Conservation (phyloP, 495 filamentous ascomycete genomes). For the Xeromyces bisporus region DNA sequence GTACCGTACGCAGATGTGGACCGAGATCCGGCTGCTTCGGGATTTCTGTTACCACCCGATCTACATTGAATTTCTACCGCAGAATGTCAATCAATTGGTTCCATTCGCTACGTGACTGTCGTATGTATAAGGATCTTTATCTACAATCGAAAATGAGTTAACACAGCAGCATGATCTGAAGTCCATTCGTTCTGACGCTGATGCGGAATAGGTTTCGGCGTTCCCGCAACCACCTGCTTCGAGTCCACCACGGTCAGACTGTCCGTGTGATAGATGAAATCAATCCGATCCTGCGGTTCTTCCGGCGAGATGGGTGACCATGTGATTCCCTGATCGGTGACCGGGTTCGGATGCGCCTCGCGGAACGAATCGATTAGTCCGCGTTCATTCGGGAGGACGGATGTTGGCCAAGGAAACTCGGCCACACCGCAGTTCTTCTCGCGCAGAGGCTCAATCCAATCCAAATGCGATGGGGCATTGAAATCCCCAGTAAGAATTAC, state of each 20-base stretch:
- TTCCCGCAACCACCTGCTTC: background rate
- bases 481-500: background rate
- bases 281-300: background rate
- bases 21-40: no score
- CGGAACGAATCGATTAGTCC: background rate
- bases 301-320: background rate
- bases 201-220: background rate
- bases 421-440: background rate
- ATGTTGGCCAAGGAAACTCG: background rate
- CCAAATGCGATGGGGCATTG: background rate
- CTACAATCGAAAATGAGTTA: background rate
- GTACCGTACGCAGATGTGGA: no score
- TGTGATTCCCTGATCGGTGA: background rate
- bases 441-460: background rate
- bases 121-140: no score
- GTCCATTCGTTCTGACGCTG: background rate
- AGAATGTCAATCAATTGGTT: no score
- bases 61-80: no score
- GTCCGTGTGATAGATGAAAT: background rate
- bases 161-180: background rate
- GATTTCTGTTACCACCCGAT: no score
- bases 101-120: no score
- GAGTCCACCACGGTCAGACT: background rate
- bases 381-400: background rate
- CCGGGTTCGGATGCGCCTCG: background rate